Percentiles rank a stretch among this genome's conserved stretches.
Evolutionary conservation across 306 rosid genomes (phyloP).

Genomic region (Dalbergia cochinchinensis): DNA sequence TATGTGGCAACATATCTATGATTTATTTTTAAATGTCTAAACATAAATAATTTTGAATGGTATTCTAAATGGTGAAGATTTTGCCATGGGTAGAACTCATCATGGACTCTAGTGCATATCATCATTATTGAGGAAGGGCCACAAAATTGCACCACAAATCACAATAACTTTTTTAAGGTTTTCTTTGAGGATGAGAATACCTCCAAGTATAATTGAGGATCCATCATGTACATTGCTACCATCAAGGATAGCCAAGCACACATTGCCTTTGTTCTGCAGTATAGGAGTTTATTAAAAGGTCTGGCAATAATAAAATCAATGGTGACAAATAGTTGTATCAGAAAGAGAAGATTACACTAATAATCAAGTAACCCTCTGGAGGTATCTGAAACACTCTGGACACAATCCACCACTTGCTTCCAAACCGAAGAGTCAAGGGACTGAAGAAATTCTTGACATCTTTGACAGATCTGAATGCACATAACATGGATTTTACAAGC

Average conservation of each 20-base stretch:
- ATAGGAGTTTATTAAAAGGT: conserved; percentile 35
- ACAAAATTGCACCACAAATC: neutral
- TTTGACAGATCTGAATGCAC: conserved; percentile 65
- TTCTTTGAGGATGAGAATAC: conserved; percentile 46
- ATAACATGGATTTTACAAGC: conserved; percentile 38
- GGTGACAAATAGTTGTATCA: conserved; percentile 25
- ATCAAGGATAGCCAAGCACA: conserved; percentile 84
- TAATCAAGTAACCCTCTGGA: conserved; percentile 78
- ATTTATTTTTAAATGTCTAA: too few relatives aligned
- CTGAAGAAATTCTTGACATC: conserved; percentile 75
- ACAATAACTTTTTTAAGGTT: conserved; percentile 13
- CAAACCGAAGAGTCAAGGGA: conserved; percentile 69
- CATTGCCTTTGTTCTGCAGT: conserved; percentile 78
- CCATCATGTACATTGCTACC: conserved; percentile 79
- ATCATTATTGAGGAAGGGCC: too few relatives aligned
- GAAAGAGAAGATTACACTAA: conserved; percentile 59
- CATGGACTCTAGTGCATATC: too few relatives aligned
- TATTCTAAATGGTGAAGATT: too few relatives aligned
- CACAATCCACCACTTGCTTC: conserved; percentile 81
- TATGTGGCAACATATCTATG: too few relatives aligned
- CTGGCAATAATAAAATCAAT: conserved; percentile 18
- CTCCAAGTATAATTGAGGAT: conserved; percentile 81
- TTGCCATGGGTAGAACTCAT: too few relatives aligned
- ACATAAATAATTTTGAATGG: too few relatives aligned
- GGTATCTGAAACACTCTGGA: conserved; percentile 67